These are phyloP conservation scores for Camillea tinctor DNA, from an alignment of 2,329 filamentous ascomycete species.

Conservation along the genomic window DNA sequence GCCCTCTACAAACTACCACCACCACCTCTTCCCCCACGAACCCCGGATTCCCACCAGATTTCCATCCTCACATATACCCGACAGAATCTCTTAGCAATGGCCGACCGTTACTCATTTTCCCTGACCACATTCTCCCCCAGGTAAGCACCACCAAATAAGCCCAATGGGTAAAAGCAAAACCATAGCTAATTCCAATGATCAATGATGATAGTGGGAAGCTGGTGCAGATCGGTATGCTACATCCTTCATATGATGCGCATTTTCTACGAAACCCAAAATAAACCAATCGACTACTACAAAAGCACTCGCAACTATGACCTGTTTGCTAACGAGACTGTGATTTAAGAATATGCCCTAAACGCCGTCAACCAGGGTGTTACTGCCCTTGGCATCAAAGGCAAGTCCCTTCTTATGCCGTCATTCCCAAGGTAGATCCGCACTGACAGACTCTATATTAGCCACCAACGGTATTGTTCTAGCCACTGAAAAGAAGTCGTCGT, in stretches of 20 bases:
- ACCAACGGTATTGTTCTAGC: conserved; percentile 98
- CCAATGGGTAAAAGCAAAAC: conserved; percentile 41
- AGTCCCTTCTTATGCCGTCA: conserved; percentile 16
- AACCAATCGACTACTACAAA: neutral
- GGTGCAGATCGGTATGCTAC: conserved; percentile 88
- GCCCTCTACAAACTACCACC: conserved; percentile 8
- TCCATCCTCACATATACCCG: conserved; percentile 4
- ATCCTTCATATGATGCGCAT: conserved; percentile 2
- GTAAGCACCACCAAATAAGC: conserved; percentile 54
- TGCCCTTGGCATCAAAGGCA: conserved; percentile 97
- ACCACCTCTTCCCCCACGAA: conserved; percentile 8
- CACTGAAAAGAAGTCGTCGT: conserved; percentile 99
- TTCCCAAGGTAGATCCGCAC: conserved; percentile 2
- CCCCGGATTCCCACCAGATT: conserved; percentile 7
- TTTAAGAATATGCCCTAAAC: conserved; percentile 93
- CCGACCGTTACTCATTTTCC: conserved; percentile 98
- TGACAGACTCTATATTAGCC: conserved; percentile 53
- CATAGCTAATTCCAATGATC: conserved; percentile 41
- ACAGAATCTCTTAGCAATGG: conserved; percentile 60
- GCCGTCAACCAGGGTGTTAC: conserved; percentile 99
- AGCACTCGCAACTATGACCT: neutral
- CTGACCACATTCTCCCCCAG: conserved; percentile 99
- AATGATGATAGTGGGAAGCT: conserved; percentile 81
- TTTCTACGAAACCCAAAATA: too few relatives aligned
- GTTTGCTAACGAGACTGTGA: conserved; percentile 8